Conservation (phyloP, 192 early-diverging fungal genomes). For the Powellomyces hirtus region DNA sequence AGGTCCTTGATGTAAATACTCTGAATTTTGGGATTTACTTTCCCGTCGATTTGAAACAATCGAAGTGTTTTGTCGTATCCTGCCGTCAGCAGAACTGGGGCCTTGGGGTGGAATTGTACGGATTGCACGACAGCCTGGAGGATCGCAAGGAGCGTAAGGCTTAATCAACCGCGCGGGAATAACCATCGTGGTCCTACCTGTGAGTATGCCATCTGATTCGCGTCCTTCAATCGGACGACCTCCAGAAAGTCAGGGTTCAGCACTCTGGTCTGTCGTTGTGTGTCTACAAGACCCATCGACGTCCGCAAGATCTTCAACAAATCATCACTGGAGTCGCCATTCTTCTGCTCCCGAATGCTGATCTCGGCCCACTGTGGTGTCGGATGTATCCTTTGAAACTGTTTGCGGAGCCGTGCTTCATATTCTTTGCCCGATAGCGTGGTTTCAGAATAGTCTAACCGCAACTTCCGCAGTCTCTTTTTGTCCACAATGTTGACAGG, state of each 20-base stretch:
- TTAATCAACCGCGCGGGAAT: constrained; percentile 12
- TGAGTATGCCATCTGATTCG: constrained; percentile 67
- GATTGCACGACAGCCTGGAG: constrained; percentile 64
- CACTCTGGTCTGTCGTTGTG: background rate
- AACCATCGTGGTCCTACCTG: constrained; percentile 43
- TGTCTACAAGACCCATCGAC: constrained; percentile 32
- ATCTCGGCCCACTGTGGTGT: constrained; percentile 77
- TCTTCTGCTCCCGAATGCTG: constrained; percentile 14
- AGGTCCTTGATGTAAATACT: constrained; percentile 85
- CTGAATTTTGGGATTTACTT: constrained; percentile 89
- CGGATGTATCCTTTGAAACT: constrained; percentile 83
- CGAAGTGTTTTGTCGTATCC: constrained; percentile 86
- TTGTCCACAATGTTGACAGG: constrained; percentile 66
- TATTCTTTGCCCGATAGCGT: constrained; percentile 76
- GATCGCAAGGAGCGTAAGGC: background rate
- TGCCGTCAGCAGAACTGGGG: constrained; percentile 82
- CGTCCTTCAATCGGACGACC: constrained; percentile 71
- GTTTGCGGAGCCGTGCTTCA: constrained; percentile 74
- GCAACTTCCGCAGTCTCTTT: constrained; percentile 77
- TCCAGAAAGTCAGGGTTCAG: constrained; percentile 59
- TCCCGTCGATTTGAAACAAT: constrained; percentile 90
- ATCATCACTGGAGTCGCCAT: constrained; percentile 3
- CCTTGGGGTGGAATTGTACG: constrained; percentile 85
- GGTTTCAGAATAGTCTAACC: constrained; percentile 72
- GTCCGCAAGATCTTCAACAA: constrained; percentile 30